Conservation (phyloP, 257 asterid species). For the Nicotiana tomentosiformis region DNA sequence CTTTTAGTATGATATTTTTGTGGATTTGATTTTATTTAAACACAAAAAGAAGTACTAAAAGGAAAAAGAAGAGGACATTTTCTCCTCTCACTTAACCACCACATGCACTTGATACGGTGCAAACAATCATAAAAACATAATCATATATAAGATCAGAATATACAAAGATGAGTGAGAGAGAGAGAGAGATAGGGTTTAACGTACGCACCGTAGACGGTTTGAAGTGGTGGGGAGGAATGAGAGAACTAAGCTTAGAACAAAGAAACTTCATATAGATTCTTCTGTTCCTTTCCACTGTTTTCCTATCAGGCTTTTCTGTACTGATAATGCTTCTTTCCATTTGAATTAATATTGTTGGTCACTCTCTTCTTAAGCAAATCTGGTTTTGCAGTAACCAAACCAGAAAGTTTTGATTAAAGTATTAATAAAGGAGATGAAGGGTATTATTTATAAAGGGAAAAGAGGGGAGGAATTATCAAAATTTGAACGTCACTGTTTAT, state of each 20-base stretch:
- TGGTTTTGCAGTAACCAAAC: too few relatives aligned
- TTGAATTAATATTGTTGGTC: too few relatives aligned
- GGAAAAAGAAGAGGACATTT: neutral
- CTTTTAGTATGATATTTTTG: too few relatives aligned
- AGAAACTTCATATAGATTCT: slow-evolving; percentile 24
- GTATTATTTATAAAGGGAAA: neutral
- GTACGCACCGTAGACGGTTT: slow-evolving; percentile 12
- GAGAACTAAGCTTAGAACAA: slow-evolving; percentile 12
- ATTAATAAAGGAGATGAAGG: too few relatives aligned
- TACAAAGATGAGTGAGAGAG: too few relatives aligned
- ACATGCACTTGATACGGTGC: neutral
- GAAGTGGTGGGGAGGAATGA: slow-evolving; percentile 22
- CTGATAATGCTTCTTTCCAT: neutral
- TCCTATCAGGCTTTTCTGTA: slow-evolving; percentile 10
- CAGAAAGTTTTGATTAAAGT: too few relatives aligned
- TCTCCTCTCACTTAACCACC: neutral
- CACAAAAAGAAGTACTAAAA: too few relatives aligned
- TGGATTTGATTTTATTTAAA: too few relatives aligned
- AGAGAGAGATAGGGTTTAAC: neutral
- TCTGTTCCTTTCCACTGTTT: slow-evolving; percentile 21
- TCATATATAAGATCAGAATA: too few relatives aligned
- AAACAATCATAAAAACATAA: too few relatives aligned
- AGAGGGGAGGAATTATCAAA: neutral
- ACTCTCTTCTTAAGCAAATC: too few relatives aligned
- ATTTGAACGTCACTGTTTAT: too few relatives aligned